Evolutionary conservation across 108 stramenopile species (phyloP), one percentile per base, ranked within the genome.

Genomic region (Cyclotella cryptica): DNA sequence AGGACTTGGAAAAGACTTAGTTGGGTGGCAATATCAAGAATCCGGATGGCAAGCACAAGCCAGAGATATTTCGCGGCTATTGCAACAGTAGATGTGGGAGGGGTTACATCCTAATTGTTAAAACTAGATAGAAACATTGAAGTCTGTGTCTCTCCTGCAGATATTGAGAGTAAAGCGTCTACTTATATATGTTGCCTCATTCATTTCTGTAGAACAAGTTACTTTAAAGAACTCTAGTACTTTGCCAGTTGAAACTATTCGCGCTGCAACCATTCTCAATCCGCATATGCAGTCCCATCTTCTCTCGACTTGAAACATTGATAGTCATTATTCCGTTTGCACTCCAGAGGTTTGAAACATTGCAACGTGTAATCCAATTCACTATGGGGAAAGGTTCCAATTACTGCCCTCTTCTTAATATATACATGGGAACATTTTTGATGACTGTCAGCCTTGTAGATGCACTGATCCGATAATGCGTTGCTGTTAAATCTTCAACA

Each of bases 371-470:
- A 9, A 46, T 19, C 45, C 12, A 9, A 10, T 40, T 27, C 42
- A 27, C 27, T 15, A 19, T 22, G 10, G 29, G 8, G 19, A 49
- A 70, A 70, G n/a, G 15, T 13, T 35, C 39, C 69, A 40, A 57
- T 14, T 21, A 30, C 17, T 19, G 49, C 69, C 35, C 40, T 27
- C 3, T 70, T 18, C 14, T 40, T n/a, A n/a, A n/a, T n/a, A n/a
- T n/a, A n/a, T n/a, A n/a, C n/a, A n/a, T n/a, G n/a, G n/a, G n/a
- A n/a, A n/a, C n/a, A n/a, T n/a, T n/a, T n/a, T n/a, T n/a, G n/a
- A n/a, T n/a, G n/a, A n/a, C n/a, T n/a, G n/a, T 30, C 64, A 6
- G 43, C 41, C 18, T 66, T 54, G 21, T 70, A 70, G 11, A 54
- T 40, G 54, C 69, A 70, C 41, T 39, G 35, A 40, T 70, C 54